A percentile compares a stretch with the other conserved stretches of the same genome.
These are phyloP conservation scores for Acacia pycnantha DNA, from an alignment of 331 rosid species.

Conservation along the genomic window DNA sequence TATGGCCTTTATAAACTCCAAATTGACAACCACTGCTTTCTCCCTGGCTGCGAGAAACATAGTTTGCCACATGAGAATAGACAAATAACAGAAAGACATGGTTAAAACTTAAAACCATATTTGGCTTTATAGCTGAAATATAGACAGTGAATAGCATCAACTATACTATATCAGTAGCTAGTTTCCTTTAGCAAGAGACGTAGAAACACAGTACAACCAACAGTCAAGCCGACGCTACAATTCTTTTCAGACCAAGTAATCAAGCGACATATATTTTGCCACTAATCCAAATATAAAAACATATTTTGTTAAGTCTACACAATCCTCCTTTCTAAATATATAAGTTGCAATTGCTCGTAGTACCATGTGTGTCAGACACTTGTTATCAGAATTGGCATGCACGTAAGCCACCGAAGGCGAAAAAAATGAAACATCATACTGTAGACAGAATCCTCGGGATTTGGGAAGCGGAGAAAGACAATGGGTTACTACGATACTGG, in stretches of 20 bases:
- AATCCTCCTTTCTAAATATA: background rate
- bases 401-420: background rate
- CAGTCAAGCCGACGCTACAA: background rate
- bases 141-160: background rate
- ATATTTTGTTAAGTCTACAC: background rate
- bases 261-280: background rate
- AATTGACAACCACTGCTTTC: constrained; percentile 75
- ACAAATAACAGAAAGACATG: background rate
- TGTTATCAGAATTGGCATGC: background rate
- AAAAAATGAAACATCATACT: background rate
- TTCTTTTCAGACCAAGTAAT: background rate
- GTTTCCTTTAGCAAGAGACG: background rate
- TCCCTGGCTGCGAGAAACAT: constrained; percentile 57
- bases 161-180: background rate
- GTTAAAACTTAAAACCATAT: background rate
- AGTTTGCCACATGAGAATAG: background rate
- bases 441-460: background rate
- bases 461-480: background rate
- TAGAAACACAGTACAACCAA: background rate
- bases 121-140: background rate
- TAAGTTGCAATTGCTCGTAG: background rate
- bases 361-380: background rate
- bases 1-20: constrained; percentile 71
- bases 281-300: background rate
- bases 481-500: background rate